Evolutionary conservation across 2,329 filamentous ascomycete species (phyloP).

Genomic region (Diatrype stigma): DNA sequence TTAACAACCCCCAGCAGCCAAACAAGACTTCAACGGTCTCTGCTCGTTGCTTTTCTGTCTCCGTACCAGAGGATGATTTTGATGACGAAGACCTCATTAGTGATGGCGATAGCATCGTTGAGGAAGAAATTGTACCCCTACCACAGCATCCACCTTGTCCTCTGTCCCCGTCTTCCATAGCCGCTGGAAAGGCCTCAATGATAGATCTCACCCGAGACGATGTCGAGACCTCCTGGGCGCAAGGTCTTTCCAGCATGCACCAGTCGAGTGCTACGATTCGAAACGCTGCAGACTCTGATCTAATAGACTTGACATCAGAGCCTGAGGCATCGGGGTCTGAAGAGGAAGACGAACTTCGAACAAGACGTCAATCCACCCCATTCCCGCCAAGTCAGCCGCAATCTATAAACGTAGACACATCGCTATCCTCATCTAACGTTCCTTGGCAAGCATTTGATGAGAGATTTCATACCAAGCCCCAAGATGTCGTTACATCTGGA

Average conservation of each 20-base stretch:
- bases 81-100: conserved; percentile 22
- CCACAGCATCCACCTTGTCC: neutral
- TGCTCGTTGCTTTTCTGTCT: conserved; percentile 15
- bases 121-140: conserved; percentile 2
- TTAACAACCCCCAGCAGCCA: neutral
- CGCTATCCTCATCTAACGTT: neutral
- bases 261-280: conserved; percentile 1
- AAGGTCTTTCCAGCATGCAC: neutral
- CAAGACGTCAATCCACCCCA: neutral
- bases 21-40: neutral
- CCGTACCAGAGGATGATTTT: conserved; percentile 38
- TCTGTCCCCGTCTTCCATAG: neutral
- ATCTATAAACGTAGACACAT: neutral
- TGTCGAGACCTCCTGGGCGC: neutral
- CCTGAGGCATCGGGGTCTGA: conserved; percentile 13
- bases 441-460: neutral
- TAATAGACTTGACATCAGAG: conserved; percentile 14
- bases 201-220: conserved; percentile 20
- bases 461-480: no score
- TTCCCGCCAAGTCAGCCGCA: neutral
- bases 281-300: conserved; percentile 10
- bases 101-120: conserved; percentile 12
- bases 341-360: conserved; percentile 8
- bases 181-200: neutral
- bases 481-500: no score